These are phyloP conservation scores for Ophiosphaerella korrae DNA, from an alignment of 2,329 filamentous ascomycete genomes.

Conservation along the genomic window DNA sequence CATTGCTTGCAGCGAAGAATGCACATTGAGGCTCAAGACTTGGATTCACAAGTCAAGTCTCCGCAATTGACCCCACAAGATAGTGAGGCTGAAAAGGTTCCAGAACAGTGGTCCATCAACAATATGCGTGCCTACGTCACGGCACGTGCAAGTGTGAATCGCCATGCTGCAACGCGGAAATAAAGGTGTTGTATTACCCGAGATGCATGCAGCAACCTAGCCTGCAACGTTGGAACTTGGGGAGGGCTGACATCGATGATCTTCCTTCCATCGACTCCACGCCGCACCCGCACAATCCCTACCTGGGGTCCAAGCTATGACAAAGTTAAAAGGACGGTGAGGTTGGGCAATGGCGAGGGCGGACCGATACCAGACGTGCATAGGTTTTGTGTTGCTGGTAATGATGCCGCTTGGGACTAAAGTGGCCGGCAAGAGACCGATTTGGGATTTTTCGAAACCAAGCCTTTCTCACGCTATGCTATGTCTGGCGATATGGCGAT, in stretches of 20 bases:
- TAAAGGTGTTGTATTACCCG: not conserved
- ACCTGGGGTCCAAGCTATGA: not conserved
- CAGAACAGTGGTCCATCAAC: conserved; percentile 5
- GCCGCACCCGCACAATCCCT: conserved; percentile 5
- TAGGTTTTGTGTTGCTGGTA: no score
- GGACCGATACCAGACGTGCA: no score
- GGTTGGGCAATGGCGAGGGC: no score
- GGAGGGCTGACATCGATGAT: not conserved
- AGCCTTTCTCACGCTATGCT: no score
- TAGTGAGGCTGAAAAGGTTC: conserved; percentile 29
- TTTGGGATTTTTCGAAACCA: no score
- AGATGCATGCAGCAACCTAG: not conserved
- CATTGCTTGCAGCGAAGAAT: conserved; percentile 1
- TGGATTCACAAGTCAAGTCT: conserved; percentile 1
- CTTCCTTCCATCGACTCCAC: conserved; percentile 2
- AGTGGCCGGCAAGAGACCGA: no score
- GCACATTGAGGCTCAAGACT: conserved; percentile 3
- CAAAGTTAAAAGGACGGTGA: no score
- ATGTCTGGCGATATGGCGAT: no score
- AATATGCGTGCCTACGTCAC: conserved; percentile 23
- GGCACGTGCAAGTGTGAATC: conserved; percentile 13
- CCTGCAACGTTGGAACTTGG: no score
- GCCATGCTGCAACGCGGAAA: not conserved
- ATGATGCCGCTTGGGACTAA: no score
- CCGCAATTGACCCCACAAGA: conserved; percentile 10